Conservation (phyloP, 2,329 filamentous ascomycete species). For the Dactylellina parvicollis region DNA sequence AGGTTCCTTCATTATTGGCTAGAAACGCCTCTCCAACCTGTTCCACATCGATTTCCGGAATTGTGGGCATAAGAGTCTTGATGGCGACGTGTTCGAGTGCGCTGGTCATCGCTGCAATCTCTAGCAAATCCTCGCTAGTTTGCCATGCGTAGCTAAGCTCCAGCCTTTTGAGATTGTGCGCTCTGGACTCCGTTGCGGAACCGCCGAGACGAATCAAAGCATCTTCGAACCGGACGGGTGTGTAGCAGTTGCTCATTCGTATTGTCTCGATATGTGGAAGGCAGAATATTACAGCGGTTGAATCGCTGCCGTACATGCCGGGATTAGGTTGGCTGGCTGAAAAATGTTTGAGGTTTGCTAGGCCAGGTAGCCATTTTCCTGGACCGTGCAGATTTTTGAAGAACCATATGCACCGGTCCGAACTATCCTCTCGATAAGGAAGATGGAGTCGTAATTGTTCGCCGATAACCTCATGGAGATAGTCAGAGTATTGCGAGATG, state of each 20-base stretch:
- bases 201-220: neutral
- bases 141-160: neutral
- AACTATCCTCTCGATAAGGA: neutral
- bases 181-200: neutral
- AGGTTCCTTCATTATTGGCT: neutral
- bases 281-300: neutral
- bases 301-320: neutral
- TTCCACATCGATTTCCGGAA: neutral
- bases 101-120: neutral
- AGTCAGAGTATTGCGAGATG: neutral
- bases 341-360: conserved; percentile 7
- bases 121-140: neutral
- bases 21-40: neutral
- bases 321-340: neutral
- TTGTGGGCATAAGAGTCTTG: neutral
- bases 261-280: neutral
- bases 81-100: conserved; percentile 2
- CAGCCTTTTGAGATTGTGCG: neutral
- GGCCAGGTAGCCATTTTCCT: neutral
- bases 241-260: neutral
- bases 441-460: neutral
- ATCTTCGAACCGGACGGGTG: neutral
- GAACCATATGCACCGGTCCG: neutral
- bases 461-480: neutral
- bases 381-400: neutral